These are phyloP conservation scores for Ceratocystiopsis sp. DNA, from an alignment of 2,329 filamentous ascomycete genomes.

Conservation along the genomic window DNA sequence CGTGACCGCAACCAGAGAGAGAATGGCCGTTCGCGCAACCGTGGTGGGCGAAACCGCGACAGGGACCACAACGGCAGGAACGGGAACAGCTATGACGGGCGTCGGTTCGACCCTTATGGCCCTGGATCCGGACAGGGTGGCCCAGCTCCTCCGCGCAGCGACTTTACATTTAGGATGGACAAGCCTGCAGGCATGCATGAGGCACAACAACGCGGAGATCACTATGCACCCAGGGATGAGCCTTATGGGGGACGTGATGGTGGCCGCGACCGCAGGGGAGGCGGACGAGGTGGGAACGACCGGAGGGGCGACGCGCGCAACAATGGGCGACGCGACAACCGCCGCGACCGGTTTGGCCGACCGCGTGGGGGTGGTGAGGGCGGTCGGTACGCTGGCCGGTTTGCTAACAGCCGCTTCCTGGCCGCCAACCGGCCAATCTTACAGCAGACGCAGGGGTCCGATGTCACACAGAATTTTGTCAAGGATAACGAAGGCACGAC, in stretches of 20 bases:
- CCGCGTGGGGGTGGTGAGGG: background rate
- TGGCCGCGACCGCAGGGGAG: background rate
- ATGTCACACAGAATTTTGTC: conserved; percentile 27
- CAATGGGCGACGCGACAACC: background rate
- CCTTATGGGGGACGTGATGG: conserved; percentile 9
- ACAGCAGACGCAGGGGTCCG: conserved; percentile 19
- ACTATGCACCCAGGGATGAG: conserved; percentile 17
- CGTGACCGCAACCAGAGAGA: too few species aligned
- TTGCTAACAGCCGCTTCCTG: conserved; percentile 17
- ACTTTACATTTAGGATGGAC: conserved; percentile 39
- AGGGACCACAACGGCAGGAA: background rate
- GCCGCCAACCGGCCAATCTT: conserved; percentile 33
- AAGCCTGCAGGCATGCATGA: conserved; percentile 32
- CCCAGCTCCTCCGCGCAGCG: conserved; percentile 22
- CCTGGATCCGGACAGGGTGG: background rate
- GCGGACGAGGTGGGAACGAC: background rate
- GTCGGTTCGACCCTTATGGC: too few species aligned
- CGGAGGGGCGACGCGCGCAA: conserved; percentile 3
- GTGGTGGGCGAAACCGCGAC: background rate
- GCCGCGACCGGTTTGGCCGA: conserved; percentile 1
- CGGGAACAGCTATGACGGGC: too few species aligned
- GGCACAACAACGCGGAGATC: conserved; percentile 32
- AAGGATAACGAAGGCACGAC: conserved; percentile 28
- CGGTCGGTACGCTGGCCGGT: background rate
- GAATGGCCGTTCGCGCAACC: background rate